Evolutionary conservation across 176 grass and related monocot genomes (phyloP).

Genomic region (Ampelocalamus luodianensis): DNA sequence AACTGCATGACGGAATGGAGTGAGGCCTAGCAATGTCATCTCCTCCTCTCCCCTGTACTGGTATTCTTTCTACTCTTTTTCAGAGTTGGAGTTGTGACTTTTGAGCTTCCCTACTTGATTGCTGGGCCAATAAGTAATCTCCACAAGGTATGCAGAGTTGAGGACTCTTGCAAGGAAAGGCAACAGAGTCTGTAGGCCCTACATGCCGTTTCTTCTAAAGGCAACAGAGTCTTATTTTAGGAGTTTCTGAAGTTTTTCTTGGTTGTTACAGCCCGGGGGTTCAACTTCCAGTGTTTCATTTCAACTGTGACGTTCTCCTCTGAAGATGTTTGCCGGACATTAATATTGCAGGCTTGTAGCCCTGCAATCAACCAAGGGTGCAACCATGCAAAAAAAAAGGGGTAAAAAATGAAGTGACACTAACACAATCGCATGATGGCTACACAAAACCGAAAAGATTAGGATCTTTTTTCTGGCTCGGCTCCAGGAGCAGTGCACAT

Average conservation of each 20-base stretch:
- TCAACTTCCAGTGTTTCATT: background rate
- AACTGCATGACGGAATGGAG: conserved; percentile 6
- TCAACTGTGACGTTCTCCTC: background rate
- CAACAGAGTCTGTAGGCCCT: conserved; percentile 8
- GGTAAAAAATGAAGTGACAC: background rate
- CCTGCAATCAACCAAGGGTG: background rate
- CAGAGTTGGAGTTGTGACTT: background rate
- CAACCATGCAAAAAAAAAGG: background rate
- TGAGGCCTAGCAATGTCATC: conserved; percentile 32
- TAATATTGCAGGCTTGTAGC: background rate
- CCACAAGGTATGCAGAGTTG: conserved; percentile 24
- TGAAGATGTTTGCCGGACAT: background rate
- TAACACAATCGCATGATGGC: background rate
- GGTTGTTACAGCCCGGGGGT: background rate
- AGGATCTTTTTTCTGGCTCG: background rate
- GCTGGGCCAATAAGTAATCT: conserved; percentile 47
- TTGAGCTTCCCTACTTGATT: background rate
- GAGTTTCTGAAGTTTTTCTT: conserved; percentile 20
- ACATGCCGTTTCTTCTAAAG: conserved; percentile 27
- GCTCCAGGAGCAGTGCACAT: background rate
- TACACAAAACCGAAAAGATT: background rate
- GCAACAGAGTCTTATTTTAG: background rate
- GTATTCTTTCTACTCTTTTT: background rate
- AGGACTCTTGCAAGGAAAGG: conserved; percentile 51
- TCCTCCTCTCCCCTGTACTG: background rate